These are phyloP conservation scores for Ogataea paraovalis DNA, from an alignment of 805 yeast species.

Conservation along the genomic window DNA sequence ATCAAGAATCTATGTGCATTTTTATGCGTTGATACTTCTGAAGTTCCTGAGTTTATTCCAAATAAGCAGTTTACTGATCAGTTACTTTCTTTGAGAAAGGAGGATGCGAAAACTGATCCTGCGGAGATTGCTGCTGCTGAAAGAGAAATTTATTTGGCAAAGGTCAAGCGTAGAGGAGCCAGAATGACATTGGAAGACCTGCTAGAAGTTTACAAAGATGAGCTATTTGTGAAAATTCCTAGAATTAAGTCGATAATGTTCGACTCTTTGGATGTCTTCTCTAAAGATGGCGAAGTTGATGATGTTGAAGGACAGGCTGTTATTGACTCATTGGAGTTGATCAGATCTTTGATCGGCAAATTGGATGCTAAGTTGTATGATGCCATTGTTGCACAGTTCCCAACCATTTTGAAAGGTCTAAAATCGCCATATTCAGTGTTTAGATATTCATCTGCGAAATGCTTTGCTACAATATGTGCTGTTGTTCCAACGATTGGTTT, in stretches of 20 bases:
- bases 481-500: constrained; percentile 67
- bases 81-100: constrained; percentile 74
- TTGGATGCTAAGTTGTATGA: constrained; percentile 46
- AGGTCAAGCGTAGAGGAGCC: constrained; percentile 82
- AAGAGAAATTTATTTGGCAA: constrained; percentile 66
- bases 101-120: constrained; percentile 62
- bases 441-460: constrained; percentile 86
- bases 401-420: constrained; percentile 49
- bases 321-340: constrained; percentile 81
- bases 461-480: constrained; percentile 75
- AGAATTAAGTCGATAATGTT: constrained; percentile 63
- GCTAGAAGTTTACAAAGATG: constrained; percentile 46
- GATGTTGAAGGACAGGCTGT: constrained; percentile 66
- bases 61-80: constrained; percentile 49
- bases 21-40: constrained; percentile 91
- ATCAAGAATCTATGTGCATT: constrained; percentile 89
- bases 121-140: constrained; percentile 57
- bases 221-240: constrained; percentile 58
- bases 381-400: constrained; percentile 50
- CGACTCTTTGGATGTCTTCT: constrained; percentile 47
- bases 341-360: constrained; percentile 67
- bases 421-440: constrained; percentile 75
- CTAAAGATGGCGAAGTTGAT: constrained; percentile 27
- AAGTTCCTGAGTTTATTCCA: constrained; percentile 85
- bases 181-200: constrained; percentile 61